These are phyloP conservation scores for Fusarium bactridioides DNA, from an alignment of 2,329 filamentous ascomycete genomes.

Conservation along the genomic window DNA sequence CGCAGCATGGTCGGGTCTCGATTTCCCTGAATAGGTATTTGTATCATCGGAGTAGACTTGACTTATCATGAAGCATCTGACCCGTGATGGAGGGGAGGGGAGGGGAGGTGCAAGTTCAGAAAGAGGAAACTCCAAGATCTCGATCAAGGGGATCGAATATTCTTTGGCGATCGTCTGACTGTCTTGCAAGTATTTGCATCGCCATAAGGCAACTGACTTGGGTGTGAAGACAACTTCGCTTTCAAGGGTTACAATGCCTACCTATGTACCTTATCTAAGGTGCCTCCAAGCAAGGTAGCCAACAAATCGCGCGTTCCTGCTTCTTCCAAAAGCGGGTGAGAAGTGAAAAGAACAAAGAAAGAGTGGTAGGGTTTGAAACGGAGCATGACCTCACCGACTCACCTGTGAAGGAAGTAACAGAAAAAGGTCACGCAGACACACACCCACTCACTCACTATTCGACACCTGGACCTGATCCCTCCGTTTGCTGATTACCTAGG, in stretches of 20 bases:
- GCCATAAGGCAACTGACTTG: constrained; percentile 7
- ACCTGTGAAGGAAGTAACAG: constrained; percentile 16
- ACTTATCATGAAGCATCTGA: background rate
- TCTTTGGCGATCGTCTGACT: background rate
- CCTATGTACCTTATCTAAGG: background rate
- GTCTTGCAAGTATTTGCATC: background rate
- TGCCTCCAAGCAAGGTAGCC: background rate
- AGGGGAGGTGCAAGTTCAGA: background rate
- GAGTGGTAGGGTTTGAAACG: constrained; percentile 4
- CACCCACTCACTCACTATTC: background rate
- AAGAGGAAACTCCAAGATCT: background rate
- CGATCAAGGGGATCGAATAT: background rate
- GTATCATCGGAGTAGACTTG: background rate
- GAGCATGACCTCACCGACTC: constrained; percentile 26
- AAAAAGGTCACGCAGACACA: constrained; percentile 5
- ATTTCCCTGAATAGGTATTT: background rate
- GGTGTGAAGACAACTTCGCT: background rate
- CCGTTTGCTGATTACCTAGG: background rate
- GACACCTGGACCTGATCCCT: constrained; percentile 3
- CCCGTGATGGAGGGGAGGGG: background rate
- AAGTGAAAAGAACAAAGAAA: constrained; percentile 8
- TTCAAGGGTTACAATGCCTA: background rate
- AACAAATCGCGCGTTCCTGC: constrained; percentile 21
- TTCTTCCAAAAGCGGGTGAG: background rate
- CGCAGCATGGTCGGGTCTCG: background rate